These are phyloP conservation scores for Paecilomyces formosus DNA, from an alignment of 2,329 filamentous ascomycete genomes.

Conservation along the genomic window DNA sequence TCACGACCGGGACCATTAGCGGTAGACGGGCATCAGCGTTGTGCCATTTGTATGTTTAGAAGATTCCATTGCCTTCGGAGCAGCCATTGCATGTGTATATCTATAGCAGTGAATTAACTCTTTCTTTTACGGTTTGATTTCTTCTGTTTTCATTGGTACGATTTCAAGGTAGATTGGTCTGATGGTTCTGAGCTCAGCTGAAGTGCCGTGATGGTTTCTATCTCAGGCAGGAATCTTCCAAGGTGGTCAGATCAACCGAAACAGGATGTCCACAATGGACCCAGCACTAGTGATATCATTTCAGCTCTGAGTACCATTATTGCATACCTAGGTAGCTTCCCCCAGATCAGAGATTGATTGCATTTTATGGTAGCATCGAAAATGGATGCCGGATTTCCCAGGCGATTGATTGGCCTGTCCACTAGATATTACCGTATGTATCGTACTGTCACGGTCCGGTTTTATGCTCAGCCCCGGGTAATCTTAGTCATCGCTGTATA, in stretches of 20 bases:
- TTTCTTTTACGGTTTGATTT: neutral
- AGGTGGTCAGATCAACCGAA: neutral
- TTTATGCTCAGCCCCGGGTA: neutral
- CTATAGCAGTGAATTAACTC: neutral
- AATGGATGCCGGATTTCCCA: neutral
- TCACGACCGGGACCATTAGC: neutral
- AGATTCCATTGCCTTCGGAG: neutral
- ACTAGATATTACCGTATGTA: neutral
- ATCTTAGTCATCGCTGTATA: neutral
- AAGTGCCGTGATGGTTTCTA: neutral
- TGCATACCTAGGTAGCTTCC: neutral
- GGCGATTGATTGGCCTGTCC: neutral
- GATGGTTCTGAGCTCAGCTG: no score
- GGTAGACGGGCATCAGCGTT: neutral
- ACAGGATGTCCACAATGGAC: neutral
- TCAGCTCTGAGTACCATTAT: neutral
- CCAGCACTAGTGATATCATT: neutral
- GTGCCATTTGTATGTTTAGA: neutral
- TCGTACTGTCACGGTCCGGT: neutral
- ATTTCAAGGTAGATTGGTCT: neutral
- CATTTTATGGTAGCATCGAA: neutral
- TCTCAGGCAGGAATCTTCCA: neutral
- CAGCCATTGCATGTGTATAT: neutral
- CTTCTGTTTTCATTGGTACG: neutral
- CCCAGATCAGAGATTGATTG: neutral